phyloP scores from a whole-genome alignment of 768 basidiomycete species.

The Lentinula raphanica region DNA sequence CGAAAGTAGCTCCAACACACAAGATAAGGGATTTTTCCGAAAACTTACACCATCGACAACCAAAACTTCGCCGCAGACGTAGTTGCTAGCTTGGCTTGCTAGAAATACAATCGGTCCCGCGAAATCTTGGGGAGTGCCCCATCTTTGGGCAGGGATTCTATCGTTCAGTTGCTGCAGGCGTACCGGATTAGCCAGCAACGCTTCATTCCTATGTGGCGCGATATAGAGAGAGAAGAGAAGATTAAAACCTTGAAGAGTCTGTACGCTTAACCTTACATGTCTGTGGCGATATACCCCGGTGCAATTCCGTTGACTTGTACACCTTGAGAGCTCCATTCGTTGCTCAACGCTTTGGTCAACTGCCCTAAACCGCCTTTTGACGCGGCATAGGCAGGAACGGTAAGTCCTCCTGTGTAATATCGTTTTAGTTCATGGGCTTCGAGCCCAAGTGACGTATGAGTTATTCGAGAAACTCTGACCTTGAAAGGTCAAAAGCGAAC shows the following conservation, averaged over 20 bases:
- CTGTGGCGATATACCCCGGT: conserved; percentile 85
- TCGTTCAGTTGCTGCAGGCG: conserved; percentile 69
- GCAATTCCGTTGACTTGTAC: conserved; percentile 87
- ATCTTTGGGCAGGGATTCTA: conserved; percentile 66
- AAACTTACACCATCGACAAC: conserved; percentile 65
- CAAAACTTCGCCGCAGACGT: conserved; percentile 66
- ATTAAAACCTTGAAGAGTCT: too few relatives aligned
- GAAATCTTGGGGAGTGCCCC: conserved; percentile 71
- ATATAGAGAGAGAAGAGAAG: too few relatives aligned
- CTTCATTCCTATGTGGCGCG: conserved; percentile 22
- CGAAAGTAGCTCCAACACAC: not conserved
- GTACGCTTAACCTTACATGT: too few relatives aligned
- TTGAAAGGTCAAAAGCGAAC: conserved; percentile 56
- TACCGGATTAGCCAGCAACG: conserved; percentile 49
- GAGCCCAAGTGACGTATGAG: not conserved
- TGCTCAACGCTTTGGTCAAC: conserved; percentile 84
- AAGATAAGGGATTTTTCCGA: conserved; percentile 3
- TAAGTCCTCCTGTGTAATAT: conserved; percentile 39
- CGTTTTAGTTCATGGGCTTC: not conserved
- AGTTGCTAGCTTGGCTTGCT: conserved; percentile 62
- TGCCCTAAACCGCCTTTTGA: conserved; percentile 86
- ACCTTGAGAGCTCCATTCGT: conserved; percentile 88
- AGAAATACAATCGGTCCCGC: conserved; percentile 70
- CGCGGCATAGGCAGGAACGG: conserved; percentile 86
- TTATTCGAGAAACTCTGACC: conserved; percentile 33